phyloP scores from a whole-genome alignment of 1,284 basidiomycete species.

The Dichomitus squalens region DNA sequence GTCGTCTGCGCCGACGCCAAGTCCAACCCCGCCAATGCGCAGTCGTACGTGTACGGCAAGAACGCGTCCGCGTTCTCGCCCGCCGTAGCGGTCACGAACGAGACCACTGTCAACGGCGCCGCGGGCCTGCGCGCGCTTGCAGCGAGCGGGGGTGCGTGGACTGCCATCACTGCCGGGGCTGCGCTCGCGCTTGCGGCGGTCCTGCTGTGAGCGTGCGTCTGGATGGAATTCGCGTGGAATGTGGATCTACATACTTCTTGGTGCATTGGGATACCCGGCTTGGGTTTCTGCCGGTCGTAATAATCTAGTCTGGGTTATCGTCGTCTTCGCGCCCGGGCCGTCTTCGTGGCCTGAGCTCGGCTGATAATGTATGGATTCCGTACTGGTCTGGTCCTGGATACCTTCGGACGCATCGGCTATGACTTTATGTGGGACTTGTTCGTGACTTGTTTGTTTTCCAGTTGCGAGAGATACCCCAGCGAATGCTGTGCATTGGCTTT shows the following conservation, averaged over 20 bases:
- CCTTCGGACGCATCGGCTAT: too few species aligned
- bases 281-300: too few species aligned
- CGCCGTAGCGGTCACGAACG: constrained; percentile 54
- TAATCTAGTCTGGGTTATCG: too few species aligned
- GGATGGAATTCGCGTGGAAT: background rate
- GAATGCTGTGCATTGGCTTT: background rate
- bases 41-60: constrained; percentile 62
- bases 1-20: constrained; percentile 60
- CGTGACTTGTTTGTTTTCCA: background rate
- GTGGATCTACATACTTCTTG: too few species aligned
- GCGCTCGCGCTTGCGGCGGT: constrained; percentile 22
- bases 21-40: constrained; percentile 44
- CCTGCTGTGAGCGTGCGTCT: constrained; percentile 6
- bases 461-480: background rate
- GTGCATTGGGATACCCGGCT: background rate
- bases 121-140: constrained; percentile 1
- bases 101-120: constrained; percentile 40
- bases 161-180: constrained; percentile 13
- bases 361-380: too few species aligned
- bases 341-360: too few species aligned
- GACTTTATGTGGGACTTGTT: too few species aligned
- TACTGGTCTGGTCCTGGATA: too few species aligned
- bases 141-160: constrained; percentile 13
- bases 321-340: too few species aligned
- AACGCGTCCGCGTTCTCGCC: constrained; percentile 57